phyloP scores from a whole-genome alignment of 768 basidiomycete species.

The Trametes coccinea region DNA sequence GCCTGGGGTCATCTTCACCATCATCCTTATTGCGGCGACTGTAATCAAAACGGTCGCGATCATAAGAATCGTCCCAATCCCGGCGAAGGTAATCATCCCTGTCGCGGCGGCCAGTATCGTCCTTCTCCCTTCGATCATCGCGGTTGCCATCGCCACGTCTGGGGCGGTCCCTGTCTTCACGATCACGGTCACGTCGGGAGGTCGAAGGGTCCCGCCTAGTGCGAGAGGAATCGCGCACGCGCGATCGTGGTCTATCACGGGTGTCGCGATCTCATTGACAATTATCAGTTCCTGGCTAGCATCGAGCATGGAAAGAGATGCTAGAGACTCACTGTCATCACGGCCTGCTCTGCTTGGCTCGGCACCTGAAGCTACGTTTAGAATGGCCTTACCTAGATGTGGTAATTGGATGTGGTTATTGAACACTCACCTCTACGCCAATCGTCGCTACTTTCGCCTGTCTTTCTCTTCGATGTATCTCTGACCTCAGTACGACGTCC shows the following conservation, averaged over 20 bases:
- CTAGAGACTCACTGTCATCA: constrained; percentile 57
- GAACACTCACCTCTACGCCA: constrained; percentile 74
- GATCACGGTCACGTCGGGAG: constrained; percentile 46
- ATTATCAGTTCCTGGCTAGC: constrained; percentile 47
- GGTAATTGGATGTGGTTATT: neutral
- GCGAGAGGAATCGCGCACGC: constrained; percentile 62
- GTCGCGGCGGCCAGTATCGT: constrained; percentile 35
- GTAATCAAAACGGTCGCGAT: constrained; percentile 44
- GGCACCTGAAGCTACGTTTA: constrained; percentile 36
- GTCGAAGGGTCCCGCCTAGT: constrained; percentile 58
- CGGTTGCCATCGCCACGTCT: constrained; percentile 33
- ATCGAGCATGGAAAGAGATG: neutral
- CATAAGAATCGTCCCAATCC: constrained; percentile 34
- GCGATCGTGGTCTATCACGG: constrained; percentile 65
- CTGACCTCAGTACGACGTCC: constrained; percentile 59
- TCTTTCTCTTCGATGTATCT: constrained; percentile 65
- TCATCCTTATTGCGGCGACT: constrained; percentile 40
- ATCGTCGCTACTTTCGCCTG: constrained; percentile 75
- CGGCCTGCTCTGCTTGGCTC: constrained; percentile 53
- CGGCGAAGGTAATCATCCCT: constrained; percentile 28
- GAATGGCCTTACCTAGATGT: neutral
- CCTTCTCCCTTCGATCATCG: constrained; percentile 36
- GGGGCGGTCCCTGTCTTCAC: constrained; percentile 33
- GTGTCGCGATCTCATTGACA: constrained; percentile 62
- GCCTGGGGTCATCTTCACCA: constrained; percentile 66